Evolutionary conservation across 2,329 filamentous ascomycete species (phyloP), one percentile per base, ranked within the genome.

Genomic region (Hortaea sp.): DNA sequence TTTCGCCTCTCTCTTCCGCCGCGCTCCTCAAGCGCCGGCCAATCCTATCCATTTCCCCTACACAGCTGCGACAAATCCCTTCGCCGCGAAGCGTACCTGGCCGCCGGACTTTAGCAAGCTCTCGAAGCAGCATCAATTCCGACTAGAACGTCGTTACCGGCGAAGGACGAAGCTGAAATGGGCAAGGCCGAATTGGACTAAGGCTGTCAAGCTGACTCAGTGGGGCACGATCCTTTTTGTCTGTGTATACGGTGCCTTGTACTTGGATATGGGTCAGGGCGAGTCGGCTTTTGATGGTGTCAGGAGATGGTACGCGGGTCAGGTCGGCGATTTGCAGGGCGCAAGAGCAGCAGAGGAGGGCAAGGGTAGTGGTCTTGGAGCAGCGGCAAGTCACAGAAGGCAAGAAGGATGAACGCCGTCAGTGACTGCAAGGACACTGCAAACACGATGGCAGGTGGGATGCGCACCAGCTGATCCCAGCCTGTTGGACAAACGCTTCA

Each of bases 141-240:
- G 80, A 39, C 82, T 88, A 56, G 85, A 90, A 70, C 81, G 84
- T 63, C 82, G 84, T 61, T 89, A 84, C 67, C 84, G 87, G 67
- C 75, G 85, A 44, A 75, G 85, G 45, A 66, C 84, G 28, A 73
- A 74, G 48, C 65, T 85, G 54, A 77, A 79, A 56, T 77, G 75
- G 60, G 72, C 75, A 37, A 69, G 80, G 20, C 82, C 83, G 6
- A 64, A 66, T 41, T 86, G 81, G 80, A 74, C 76, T 38, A 85
- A 82, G 63, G 72, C 68, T 49, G 70, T 82, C 46, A 79, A 79
- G 64, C 68, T 88, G 51, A 74, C 74, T 42, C 84, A 88, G 65
- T 76, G 81, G 68, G 68, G 65, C 27, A 76, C 70, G 35, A 73
- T 81, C 40, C 69, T 74, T 43, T 75, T 71, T 62, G 73, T 79